Evolutionary conservation across 352 stramenopile genomes (phyloP), one percentile per base, ranked within the genome.

Genomic region (Pythium brassicae): DNA sequence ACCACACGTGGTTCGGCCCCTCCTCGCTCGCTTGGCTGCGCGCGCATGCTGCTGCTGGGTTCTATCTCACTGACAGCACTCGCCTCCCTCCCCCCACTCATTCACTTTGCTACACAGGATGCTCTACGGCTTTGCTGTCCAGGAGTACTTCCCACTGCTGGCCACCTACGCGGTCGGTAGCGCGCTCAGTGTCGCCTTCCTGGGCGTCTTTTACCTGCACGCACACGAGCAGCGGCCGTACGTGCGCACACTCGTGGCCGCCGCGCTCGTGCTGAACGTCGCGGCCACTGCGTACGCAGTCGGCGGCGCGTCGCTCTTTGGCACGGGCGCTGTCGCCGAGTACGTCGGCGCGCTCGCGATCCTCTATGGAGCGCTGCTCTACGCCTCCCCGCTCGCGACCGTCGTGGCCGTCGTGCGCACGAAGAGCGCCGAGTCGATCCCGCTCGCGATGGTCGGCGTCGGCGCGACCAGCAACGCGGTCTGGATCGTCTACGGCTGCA

Each of bases 61-160:
- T 53, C 14, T 51, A 29, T 53, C 8, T 52, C 39, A n/a, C 35
- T 37, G 32, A 37, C 32, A 8, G 32, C n/a, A 37, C 32, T 37
- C 32, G 6, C 32, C 8, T 37, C 32, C 14, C 32, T 44, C 32
- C 26, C 43, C 15, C 26, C 22, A n/a, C n/a, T n/a, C n/a, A n/a
- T n/a, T n/a, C n/a, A n/a, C n/a, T 49, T 52, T 37, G 17, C 10
- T 32, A 15, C 20, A 3, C 22, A 76, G 65, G 65, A 74, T 76
- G 62, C 45, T 74, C 5, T 76, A 74, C 32, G 75, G 75, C 12
- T 84, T 76, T 48, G 50, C 59, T 27, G 63, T 57, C 20, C 35
- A 50, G 5, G 60, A 75, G 47, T 83, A 78, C 59, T 82, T 89
- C 51, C 78, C 76, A 17, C 61, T 87, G 11, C 71, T 81, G 53